Evolutionary conservation across 2,329 filamentous ascomycete species (phyloP), one percentile per base, ranked within the genome.

Genomic region (Didymosphaeria variabile): DNA sequence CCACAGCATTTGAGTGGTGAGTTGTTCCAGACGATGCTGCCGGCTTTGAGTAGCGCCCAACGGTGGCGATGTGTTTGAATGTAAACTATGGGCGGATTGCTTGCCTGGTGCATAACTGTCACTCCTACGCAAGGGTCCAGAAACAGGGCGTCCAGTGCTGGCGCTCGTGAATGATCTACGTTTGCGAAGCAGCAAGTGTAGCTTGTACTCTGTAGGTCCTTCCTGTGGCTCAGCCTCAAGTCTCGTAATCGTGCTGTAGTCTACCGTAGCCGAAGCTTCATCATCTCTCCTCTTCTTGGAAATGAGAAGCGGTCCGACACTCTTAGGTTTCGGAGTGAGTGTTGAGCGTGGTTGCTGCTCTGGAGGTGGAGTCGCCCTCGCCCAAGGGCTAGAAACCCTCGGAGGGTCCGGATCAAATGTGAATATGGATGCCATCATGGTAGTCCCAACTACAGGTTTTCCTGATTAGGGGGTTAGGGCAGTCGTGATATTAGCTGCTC

Each of bases 1-100:
- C 95, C 95, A 99, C 7, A 99, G 82, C 26, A 99, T 84, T 77
- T 99, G 95, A 0, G 95, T 99, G 0, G 94, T 99, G 64, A 99
- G 81, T 72, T 97, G 93, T 73, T 97, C 90, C 17, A 98, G 84
- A 49, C 95, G 87, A 68, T 93, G 88, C 77, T 97, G 93, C 26
- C 93, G 89, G 31, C 89, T 89, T 71, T 94, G 90, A 49, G 81
- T 88, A 1, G 88, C 88, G 9, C 86, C 82, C 63, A 77, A 72
- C 59, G 76, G 80, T 45, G 79, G 74, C 8, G 79, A 76, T 34
- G 77, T 80, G 32, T 59, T 71, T 13, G 70, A 60, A 38, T 73
- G 62, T 34, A 73, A 59, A 46, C 62, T 66, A 42, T 72, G 62
- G 36, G 75, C 69, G 60, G 73, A 72, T 21, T 73, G 73, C 54